Evolutionary conservation across 75 land plant species (phyloP).

Genomic region (Larix kaempferi): DNA sequence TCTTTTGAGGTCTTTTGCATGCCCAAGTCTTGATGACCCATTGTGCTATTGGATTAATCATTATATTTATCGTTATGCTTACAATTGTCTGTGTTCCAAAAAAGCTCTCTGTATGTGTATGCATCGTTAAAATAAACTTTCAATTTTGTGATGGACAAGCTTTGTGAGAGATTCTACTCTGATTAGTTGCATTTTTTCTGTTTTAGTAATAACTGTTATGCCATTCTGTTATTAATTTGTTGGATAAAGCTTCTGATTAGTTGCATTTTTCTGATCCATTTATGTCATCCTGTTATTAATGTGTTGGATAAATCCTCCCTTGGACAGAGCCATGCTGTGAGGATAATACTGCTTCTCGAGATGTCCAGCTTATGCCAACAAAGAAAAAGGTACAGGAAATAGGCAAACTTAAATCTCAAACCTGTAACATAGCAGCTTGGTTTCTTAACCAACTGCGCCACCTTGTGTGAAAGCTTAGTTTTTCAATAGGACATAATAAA

Average conservation of each 20-base stretch:
- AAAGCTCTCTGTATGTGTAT: too few species aligned
- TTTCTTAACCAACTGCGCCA: neutral
- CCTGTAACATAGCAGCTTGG: too few species aligned
- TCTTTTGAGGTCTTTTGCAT: too few species aligned
- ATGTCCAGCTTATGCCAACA: neutral
- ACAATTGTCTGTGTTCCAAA: too few species aligned
- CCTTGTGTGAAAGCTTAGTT: neutral
- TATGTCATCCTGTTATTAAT: neutral
- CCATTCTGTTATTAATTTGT: neutral
- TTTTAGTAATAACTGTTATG: neutral
- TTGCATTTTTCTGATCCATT: neutral
- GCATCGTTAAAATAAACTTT: too few species aligned
- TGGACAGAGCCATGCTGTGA: constrained; percentile 6
- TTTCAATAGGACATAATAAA: neutral
- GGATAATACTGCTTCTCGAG: neutral
- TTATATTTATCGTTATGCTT: too few species aligned
- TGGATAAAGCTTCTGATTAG: neutral
- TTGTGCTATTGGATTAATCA: too few species aligned
- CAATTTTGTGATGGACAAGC: neutral
- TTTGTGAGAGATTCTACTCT: neutral
- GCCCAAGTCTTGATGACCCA: too few species aligned
- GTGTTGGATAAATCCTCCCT: neutral
- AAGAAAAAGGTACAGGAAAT: constrained; percentile 6
- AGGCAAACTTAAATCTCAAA: neutral
- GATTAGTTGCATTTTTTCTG: neutral